Evolutionary conservation across 768 basidiomycete genomes (phyloP).

Genomic region (Kwoniella bestiolae): DNA sequence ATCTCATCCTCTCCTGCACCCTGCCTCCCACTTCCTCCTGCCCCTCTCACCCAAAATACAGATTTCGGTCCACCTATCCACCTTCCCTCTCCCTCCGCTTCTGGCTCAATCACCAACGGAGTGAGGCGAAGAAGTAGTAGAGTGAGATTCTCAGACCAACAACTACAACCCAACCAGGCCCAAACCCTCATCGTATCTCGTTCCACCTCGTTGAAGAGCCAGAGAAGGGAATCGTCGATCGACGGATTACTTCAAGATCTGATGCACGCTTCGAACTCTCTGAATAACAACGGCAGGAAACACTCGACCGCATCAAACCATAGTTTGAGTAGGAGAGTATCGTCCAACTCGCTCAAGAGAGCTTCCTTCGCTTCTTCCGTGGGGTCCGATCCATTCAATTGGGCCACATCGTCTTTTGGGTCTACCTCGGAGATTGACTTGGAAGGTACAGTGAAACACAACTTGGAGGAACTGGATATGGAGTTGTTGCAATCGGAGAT

Average conservation of each 20-base stretch:
- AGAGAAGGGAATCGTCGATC: slow-evolving; percentile 22
- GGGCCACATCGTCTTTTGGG: slow-evolving; percentile 18
- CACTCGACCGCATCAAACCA: neutral
- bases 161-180: neutral
- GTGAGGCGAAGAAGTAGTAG: slow-evolving; percentile 17
- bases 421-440: slow-evolving; percentile 4
- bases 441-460: neutral
- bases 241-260: slow-evolving; percentile 20
- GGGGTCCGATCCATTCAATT: slow-evolving; percentile 20
- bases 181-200: neutral
- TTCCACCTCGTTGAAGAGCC: slow-evolving; percentile 2
- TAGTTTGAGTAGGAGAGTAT: neutral
- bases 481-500: neutral
- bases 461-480: neutral
- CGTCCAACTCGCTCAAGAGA: slow-evolving; percentile 6
- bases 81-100: neutral
- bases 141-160: slow-evolving; percentile 25
- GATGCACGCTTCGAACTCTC: neutral
- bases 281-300: neutral
- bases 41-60: slow-evolving; percentile 2
- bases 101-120: neutral
- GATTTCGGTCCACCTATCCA: slow-evolving; percentile 15
- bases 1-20: slow-evolving; percentile 15
- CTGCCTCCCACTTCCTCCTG: slow-evolving; percentile 12
- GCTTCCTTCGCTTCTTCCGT: slow-evolving; percentile 17